phyloP scores from a whole-genome alignment of 805 yeast species.

The Metschnikowia gelsemii region DNA sequence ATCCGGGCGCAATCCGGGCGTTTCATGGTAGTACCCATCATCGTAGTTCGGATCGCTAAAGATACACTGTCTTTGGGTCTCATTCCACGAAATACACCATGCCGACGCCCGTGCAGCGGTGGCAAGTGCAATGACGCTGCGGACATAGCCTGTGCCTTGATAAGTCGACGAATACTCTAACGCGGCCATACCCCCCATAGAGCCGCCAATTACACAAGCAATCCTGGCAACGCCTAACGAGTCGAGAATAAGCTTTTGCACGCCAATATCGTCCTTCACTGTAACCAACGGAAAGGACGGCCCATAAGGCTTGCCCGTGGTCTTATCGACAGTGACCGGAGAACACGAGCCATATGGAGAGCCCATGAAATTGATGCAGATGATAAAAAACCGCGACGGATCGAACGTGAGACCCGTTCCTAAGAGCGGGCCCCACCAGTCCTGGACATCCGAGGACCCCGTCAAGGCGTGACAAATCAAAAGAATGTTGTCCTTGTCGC shows the following conservation, averaged over 20 bases:
- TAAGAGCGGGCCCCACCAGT: slow-evolving; percentile 98
- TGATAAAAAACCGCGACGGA: slow-evolving; percentile 79
- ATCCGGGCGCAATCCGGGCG: slow-evolving; percentile 62
- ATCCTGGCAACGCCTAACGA: slow-evolving; percentile 73
- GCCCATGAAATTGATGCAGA: slow-evolving; percentile 90
- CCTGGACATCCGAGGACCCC: slow-evolving; percentile 91
- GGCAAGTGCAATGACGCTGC: slow-evolving; percentile 76
- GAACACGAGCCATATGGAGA: slow-evolving; percentile 96
- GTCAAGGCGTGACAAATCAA: slow-evolving; percentile 96
- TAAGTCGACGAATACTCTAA: slow-evolving; percentile 74
- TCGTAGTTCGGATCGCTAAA: slow-evolving; percentile 91
- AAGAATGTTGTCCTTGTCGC: slow-evolving; percentile 67
- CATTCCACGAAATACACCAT: slow-evolving; percentile 99
- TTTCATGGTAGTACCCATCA: slow-evolving; percentile 79
- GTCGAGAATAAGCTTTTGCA: slow-evolving; percentile 77
- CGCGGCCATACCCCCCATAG: slow-evolving; percentile 98
- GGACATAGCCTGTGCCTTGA: slow-evolving; percentile 65
- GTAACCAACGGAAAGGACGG: slow-evolving; percentile 95
- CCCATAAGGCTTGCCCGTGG: slow-evolving; percentile 75
- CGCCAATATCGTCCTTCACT: slow-evolving; percentile 84
- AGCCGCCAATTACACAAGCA: slow-evolving; percentile 91
- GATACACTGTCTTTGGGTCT: slow-evolving; percentile 94
- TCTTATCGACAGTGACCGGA: slow-evolving; percentile 80
- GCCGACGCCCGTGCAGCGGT: slow-evolving; percentile 95
- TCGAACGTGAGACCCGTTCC: slow-evolving; percentile 89